Base-by-base conservation (phyloP, 345 rosid species). In the Populus simonii region DNA sequence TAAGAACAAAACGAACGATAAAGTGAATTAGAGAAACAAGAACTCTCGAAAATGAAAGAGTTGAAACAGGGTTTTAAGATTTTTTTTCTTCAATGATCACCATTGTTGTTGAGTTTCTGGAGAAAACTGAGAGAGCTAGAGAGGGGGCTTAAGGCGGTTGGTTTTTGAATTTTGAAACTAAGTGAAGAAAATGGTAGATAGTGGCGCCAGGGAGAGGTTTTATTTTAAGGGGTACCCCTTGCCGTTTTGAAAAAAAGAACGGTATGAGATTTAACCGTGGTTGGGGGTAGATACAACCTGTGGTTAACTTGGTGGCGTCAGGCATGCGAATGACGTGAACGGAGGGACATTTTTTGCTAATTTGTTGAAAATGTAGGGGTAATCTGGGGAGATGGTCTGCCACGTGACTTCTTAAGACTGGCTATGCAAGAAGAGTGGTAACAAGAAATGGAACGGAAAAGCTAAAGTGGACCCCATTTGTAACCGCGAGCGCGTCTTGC, bases 21-120 rank as follows among this genome's bases (percentile, higher is more conserved):
- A 38, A 57, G 72, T 27, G 71, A 16, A 57, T 6, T 41, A 77
- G 43, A 49, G 33, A 66, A 70, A 49, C 66, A 75, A 72, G 57
- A 45, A 39, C 17, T 22, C 65, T 59, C 29, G 69, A 65, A 35
- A 66, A 72, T 70, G 16, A 62, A 74, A 36, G 33, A 47, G 49
- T 59, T 35, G 72, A 68, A 81, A 45, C 33, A 12, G 80, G 73
- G 9, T 79, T 68, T 71, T 18, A 45, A 68, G 33, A 45, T 11
- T 47, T 55, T 43, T 22, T 15, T 33, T 72, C 73, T 76, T 77
- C 53, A 75, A 38, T 53, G 23, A 88, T 85, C 86, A 89, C 95
- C 93, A 91, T 91, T 71, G 82, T 79, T 67, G 78, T 66, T 68
- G 74, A 68, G 51, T 55, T 74, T 27, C 27, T 72, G 71, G 80